Conservation (phyloP, 306 rosid genomes). For the Trifolium subterraneum region DNA sequence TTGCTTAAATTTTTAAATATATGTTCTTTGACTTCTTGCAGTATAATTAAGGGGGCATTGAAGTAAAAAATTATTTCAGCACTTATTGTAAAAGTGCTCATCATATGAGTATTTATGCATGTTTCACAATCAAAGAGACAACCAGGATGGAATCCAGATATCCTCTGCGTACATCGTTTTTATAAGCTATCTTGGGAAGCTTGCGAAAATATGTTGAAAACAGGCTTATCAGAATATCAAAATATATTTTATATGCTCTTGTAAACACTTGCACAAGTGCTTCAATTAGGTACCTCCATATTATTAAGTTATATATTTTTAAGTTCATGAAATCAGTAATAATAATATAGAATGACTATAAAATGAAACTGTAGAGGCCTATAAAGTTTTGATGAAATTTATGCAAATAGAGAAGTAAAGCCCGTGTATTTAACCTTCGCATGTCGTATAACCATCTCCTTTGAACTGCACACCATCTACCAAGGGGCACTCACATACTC, state of each 20-base stretch:
- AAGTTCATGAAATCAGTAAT: too few species aligned
- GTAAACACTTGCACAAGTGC: not conserved
- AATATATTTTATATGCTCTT: not conserved
- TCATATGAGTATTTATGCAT: not conserved
- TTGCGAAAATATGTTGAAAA: not conserved
- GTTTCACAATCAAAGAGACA: not conserved
- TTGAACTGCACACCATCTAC: slow-evolving; percentile 98
- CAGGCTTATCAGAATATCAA: not conserved
- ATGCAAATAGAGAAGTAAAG: slow-evolving; percentile 20
- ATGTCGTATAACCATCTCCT: slow-evolving; percentile 95
- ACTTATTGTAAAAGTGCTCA: not conserved
- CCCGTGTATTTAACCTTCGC: slow-evolving; percentile 66
- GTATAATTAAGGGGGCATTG: not conserved
- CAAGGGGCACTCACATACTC: slow-evolving; percentile 95
- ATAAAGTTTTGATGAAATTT: not conserved
- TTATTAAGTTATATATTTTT: not conserved
- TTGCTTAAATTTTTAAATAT: not conserved
- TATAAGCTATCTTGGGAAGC: not conserved
- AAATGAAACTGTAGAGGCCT: too few species aligned
- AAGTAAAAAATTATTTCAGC: not conserved
- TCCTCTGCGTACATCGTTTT: not conserved
- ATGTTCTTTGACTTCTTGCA: not conserved
- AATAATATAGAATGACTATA: too few species aligned
- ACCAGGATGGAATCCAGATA: not conserved
- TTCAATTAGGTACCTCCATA: not conserved